These are phyloP conservation scores for Rhododendron ferrugineum DNA, from an alignment of 148 eudicot genomes.

Conservation along the genomic window DNA sequence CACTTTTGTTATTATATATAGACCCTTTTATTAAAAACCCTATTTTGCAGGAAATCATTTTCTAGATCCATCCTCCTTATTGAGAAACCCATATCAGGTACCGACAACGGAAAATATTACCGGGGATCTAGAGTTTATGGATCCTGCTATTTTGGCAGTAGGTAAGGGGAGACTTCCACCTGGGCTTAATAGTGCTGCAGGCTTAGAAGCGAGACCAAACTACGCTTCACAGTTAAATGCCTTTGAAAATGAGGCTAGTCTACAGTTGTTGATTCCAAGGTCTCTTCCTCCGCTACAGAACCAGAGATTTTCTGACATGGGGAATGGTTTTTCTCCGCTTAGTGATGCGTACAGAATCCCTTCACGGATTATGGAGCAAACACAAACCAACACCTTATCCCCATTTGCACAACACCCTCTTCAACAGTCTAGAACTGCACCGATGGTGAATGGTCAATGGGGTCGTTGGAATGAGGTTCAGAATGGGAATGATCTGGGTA, in stretches of 20 bases:
- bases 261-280: constrained; percentile 59
- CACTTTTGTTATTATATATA: neutral
- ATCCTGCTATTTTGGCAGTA: constrained; percentile 96
- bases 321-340: constrained; percentile 36
- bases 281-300: constrained; percentile 57
- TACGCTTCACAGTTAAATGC: constrained; percentile 44
- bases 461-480: constrained; percentile 56
- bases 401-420: constrained; percentile 35
- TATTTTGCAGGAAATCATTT: constrained; percentile 55
- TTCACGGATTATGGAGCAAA: constrained; percentile 57
- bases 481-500: constrained; percentile 37
- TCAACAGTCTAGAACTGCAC: constrained; percentile 53
- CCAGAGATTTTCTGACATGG: constrained; percentile 42
- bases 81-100: constrained; percentile 58
- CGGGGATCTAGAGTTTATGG: constrained; percentile 80
- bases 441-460: constrained; percentile 64
- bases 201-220: constrained; percentile 45
- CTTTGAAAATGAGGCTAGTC: constrained; percentile 61
- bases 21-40: neutral
- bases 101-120: constrained; percentile 35
- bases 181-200: constrained; percentile 41
- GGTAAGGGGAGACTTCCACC: constrained; percentile 74
- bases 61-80: constrained; percentile 42
- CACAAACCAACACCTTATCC: constrained; percentile 31
- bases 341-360: constrained; percentile 44